Conservation (phyloP, 306 rosid genomes). For the Lathyrus aphaca region DNA sequence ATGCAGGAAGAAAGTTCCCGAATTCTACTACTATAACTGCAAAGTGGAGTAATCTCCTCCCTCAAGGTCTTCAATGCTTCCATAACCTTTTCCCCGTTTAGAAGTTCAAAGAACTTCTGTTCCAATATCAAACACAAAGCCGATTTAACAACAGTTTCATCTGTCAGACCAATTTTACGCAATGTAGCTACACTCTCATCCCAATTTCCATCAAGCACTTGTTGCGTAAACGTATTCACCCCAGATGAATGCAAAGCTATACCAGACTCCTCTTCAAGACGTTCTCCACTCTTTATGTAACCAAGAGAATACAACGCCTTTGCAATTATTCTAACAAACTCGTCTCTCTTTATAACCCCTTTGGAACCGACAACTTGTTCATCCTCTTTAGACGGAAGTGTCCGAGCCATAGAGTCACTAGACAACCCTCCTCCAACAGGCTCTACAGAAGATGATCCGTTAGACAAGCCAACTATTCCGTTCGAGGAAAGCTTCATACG, state of each 20-base stretch:
- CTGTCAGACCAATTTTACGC: conserved; percentile 65
- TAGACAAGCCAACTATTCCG: conserved; percentile 70
- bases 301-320: conserved; percentile 95
- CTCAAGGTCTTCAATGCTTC: conserved; percentile 89
- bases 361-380: conserved; percentile 85
- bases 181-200: conserved; percentile 75
- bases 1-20: conserved; percentile 82
- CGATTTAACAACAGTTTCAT: conserved; percentile 60
- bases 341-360: conserved; percentile 83
- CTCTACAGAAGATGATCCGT: conserved; percentile 76
- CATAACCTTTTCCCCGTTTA: conserved; percentile 63
- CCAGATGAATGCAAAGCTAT: conserved; percentile 73
- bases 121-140: conserved; percentile 86
- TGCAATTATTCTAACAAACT: conserved; percentile 93
- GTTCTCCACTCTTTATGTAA: conserved; percentile 78
- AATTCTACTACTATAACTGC: conserved; percentile 58
- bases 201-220: conserved; percentile 84
- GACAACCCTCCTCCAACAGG: conserved; percentile 72
- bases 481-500: conserved; percentile 78
- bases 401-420: conserved; percentile 90
- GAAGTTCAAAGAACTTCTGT: conserved; percentile 86
- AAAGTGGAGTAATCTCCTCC: conserved; percentile 79
- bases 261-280: conserved; percentile 93
- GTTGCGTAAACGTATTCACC: conserved; percentile 76
- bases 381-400: conserved; percentile 81